Evolutionary conservation across 345 rosid species (phyloP), one percentile per base, ranked within the genome.

Genomic region (Cardamine resedifolia): DNA sequence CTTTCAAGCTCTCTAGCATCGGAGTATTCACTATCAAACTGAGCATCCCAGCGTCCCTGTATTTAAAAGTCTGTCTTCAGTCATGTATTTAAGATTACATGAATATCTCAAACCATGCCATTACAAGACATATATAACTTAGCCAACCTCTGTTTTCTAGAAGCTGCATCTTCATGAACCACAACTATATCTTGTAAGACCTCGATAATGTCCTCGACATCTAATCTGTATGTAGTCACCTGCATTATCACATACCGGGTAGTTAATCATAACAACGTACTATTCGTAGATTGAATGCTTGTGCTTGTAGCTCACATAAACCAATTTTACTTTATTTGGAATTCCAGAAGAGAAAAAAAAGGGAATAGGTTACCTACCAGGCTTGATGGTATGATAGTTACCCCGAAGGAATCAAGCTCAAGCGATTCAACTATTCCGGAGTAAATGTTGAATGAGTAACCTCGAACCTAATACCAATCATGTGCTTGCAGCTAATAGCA

Each of bases 341-440:
- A 3, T 20, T 60, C 9, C 50, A 14, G 15, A 48, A 66, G 70
- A 12, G 33, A 26, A 27, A 36, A 10, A 23, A 38, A 55, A 20
- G 53, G 43, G 20, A 15, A 10, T 16, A 34, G 20, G 44, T 15
- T 34, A 59, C 88, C 27, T 67, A 93, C 98, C 98, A 90, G 81
- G 81, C 88, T 90, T 31, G 98, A 93, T 8, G 96, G 97, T 71
- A 93, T 87, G 64, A 93, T 77, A 24, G 98, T 83, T 41, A 93
- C 81, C 66, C 98, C 96, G 50, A 93, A 93, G 9, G 96, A 84
- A 80, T 93, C 98, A 14, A 93, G 86, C 82, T 89, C 96, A 16
- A 93, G 94, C 30, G 85, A 86, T 58, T 89, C 89, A 56, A 90
- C 84, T 20, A 80, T 75, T 66, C 97, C 98, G 3, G 98, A 86